These are phyloP conservation scores for Didymosphaeria variabile DNA, from an alignment of 2,329 filamentous ascomycete genomes.

Conservation along the genomic window DNA sequence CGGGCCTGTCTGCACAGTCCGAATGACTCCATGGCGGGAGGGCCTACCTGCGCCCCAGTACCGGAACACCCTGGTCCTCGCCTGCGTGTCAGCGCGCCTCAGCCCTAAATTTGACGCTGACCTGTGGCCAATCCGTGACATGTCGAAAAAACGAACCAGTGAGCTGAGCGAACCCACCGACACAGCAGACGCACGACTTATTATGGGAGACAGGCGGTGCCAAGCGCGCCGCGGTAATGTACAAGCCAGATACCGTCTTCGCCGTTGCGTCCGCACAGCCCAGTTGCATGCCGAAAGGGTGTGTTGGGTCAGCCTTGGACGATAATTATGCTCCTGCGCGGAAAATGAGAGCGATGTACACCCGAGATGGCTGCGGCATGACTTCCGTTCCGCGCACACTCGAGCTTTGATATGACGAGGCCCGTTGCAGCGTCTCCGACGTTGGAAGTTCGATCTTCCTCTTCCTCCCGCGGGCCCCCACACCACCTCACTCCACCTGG, in stretches of 20 bases:
- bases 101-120: conserved; percentile 29
- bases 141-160: conserved; percentile 17
- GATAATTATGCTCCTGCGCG: conserved; percentile 24
- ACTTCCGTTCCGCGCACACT: conserved; percentile 25
- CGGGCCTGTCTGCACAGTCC: conserved; percentile 4
- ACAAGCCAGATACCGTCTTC: conserved; percentile 13
- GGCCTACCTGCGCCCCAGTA: conserved; percentile 10
- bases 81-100: conserved; percentile 32
- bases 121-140: conserved; percentile 26
- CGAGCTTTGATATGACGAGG: conserved; percentile 22
- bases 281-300: conserved; percentile 19
- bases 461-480: conserved; percentile 10
- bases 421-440: conserved; percentile 19
- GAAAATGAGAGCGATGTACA: conserved; percentile 7
- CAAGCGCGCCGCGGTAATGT: conserved; percentile 12
- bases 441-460: conserved; percentile 17
- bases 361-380: conserved; percentile 16
- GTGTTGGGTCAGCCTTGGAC: conserved; percentile 32
- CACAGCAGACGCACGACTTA: conserved; percentile 22
- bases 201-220: conserved; percentile 20
- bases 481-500: conserved; percentile 20
- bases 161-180: conserved; percentile 25
- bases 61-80: conserved; percentile 10
- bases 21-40: conserved; percentile 5
- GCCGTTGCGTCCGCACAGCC: conserved; percentile 17